Evolutionary conservation across 441 rosid genomes (phyloP).

Genomic region (Populus hybrid): DNA sequence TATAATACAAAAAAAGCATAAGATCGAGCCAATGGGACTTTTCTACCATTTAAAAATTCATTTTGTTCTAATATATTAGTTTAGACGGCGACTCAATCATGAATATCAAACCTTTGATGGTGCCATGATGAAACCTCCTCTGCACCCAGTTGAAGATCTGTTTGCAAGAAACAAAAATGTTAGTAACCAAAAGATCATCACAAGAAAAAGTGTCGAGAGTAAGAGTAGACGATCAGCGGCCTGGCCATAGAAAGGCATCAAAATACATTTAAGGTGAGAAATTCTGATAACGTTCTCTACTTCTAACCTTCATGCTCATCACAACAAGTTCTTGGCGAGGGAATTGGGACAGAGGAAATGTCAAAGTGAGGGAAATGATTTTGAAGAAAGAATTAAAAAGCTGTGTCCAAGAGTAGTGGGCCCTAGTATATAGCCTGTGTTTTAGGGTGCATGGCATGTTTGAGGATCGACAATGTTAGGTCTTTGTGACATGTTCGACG

Average conservation of each 20-base stretch:
- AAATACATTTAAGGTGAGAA: background rate
- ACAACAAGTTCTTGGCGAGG: slow-evolving; percentile 18
- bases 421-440: slow-evolving; percentile 17
- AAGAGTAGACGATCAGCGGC: background rate
- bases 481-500: slow-evolving; percentile 49
- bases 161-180: slow-evolving; percentile 15
- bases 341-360: slow-evolving; percentile 10
- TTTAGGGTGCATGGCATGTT: slow-evolving; percentile 42
- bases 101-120: slow-evolving; percentile 43
- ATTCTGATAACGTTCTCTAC: background rate
- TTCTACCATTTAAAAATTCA: background rate
- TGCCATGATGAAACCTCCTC: slow-evolving; percentile 44
- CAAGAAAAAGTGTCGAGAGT: background rate
- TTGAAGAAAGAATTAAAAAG: slow-evolving; percentile 10
- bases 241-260: background rate
- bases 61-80: slow-evolving; percentile 4
- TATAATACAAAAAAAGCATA: background rate
- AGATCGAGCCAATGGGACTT: slow-evolving; percentile 13
- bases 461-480: slow-evolving; percentile 38
- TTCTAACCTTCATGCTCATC: slow-evolving; percentile 49
- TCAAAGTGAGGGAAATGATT: slow-evolving; percentile 15
- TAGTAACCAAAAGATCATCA: background rate
- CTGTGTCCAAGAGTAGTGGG: slow-evolving; percentile 29
- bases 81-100: background rate
- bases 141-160: slow-evolving; percentile 86